A percentile compares a stretch with the other conserved stretches of the same genome.
These are phyloP conservation scores for Coelastrella sp. DNA, from an alignment of 139 green algal species.

Conservation along the genomic window DNA sequence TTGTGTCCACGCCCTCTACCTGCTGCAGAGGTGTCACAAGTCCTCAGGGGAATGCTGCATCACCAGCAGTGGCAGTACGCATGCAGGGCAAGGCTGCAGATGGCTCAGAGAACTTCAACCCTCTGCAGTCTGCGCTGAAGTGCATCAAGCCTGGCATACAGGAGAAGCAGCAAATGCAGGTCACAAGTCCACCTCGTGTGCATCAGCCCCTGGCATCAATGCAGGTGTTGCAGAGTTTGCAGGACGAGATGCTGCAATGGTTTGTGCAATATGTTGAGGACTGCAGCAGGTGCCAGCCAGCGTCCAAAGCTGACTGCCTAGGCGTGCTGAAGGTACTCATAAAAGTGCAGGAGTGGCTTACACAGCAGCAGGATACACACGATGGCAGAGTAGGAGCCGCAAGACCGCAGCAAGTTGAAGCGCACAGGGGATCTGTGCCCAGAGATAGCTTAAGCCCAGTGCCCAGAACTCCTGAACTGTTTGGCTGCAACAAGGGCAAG, in stretches of 20 bases:
- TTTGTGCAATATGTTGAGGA: slow-evolving; percentile 2
- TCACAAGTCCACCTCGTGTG: too few species aligned
- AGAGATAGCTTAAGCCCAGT: too few species aligned
- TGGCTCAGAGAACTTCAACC: background rate
- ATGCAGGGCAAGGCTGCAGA: background rate
- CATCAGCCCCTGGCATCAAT: background rate
- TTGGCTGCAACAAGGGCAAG: too few species aligned
- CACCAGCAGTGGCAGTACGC: background rate
- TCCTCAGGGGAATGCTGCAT: background rate
- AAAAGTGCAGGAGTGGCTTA: background rate
- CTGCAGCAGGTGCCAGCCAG: background rate
- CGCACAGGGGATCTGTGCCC: background rate
- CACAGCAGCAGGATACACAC: background rate
- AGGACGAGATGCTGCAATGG: slow-evolving; percentile 8
- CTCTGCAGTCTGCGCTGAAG: background rate
- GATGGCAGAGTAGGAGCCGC: background rate
- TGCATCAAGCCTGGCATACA: too few species aligned
- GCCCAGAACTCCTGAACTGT: too few species aligned
- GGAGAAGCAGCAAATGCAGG: background rate
- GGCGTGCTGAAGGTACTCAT: slow-evolving; percentile 4
- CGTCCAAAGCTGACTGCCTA: background rate
- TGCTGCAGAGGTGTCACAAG: background rate
- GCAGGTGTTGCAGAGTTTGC: background rate
- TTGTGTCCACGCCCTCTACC: slow-evolving; percentile 10
- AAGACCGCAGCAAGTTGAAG: background rate